Conservation (phyloP, 2,329 filamentous ascomycete species). For the Lecanosticta acicola region DNA sequence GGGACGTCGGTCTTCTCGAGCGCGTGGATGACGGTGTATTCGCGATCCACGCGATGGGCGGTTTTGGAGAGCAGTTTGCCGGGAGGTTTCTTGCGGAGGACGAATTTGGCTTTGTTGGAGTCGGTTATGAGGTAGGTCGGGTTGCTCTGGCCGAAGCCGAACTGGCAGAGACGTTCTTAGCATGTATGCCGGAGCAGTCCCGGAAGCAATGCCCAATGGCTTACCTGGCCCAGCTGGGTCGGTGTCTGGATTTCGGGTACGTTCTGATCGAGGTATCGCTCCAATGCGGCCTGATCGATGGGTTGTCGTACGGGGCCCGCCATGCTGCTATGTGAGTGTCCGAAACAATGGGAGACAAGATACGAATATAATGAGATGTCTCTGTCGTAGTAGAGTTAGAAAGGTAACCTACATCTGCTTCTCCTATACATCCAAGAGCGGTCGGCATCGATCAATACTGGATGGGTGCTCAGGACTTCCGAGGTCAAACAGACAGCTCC, state of each 20-base stretch:
- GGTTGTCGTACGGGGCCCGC: conserved; percentile 82
- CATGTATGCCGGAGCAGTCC: conserved; percentile 3
- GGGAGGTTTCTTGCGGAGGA: conserved; percentile 95
- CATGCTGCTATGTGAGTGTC: conserved; percentile 45
- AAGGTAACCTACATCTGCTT: too few relatives aligned
- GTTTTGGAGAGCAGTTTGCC: conserved; percentile 87
- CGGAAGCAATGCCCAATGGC: not conserved
- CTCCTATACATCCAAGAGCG: too few relatives aligned
- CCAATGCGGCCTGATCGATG: conserved; percentile 73
- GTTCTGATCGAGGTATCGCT: conserved; percentile 67
- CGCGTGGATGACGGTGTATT: conserved; percentile 84
- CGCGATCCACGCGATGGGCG: conserved; percentile 92
- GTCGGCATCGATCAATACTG: too few relatives aligned
- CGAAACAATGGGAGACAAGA: not conserved
- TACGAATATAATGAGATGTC: too few relatives aligned
- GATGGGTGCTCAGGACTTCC: too few relatives aligned
- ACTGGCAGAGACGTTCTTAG: conserved; percentile 50
- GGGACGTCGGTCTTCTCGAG: conserved; percentile 74
- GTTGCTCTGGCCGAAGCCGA: conserved; percentile 84
- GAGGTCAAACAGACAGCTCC: not conserved
- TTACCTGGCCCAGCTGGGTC: conserved; percentile 79
- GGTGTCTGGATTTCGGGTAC: conserved; percentile 79
- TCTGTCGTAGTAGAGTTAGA: too few relatives aligned
- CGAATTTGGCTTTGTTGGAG: conserved; percentile 64
- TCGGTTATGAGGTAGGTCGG: conserved; percentile 89